These are phyloP conservation scores for Nitzschia sp. DNA, from an alignment of 108 stramenopile species.

Conservation along the genomic window DNA sequence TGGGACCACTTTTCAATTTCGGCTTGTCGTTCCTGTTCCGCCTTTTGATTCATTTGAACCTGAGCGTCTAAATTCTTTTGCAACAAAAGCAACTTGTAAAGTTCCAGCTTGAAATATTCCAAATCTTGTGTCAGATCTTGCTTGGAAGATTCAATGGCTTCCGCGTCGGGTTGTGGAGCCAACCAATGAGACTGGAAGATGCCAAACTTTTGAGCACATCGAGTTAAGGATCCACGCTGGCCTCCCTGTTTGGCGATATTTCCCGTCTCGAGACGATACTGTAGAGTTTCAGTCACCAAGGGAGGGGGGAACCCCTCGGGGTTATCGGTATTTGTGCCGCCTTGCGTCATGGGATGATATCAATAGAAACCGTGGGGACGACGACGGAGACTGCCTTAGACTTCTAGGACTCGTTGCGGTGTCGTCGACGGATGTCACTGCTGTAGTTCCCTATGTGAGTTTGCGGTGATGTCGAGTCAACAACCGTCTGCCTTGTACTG, in stretches of 20 bases:
- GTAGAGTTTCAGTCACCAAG: conserved; percentile 25
- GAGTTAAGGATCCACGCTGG: conserved; percentile 43
- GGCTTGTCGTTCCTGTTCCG: not conserved
- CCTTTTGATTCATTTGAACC: conserved; percentile 14
- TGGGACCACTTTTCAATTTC: conserved; percentile 18
- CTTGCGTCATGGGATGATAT: not conserved
- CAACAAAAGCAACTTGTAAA: conserved; percentile 34
- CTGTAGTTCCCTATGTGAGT: no score
- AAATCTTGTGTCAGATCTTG: conserved; percentile 41
- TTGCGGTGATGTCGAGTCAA: no score
- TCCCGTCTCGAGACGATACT: conserved; percentile 35
- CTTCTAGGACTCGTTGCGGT: no score
- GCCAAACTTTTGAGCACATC: conserved; percentile 43
- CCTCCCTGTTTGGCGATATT: conserved; percentile 39
- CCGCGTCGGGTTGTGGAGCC: conserved; percentile 4
- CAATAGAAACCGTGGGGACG: not conserved
- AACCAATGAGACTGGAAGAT: conserved; percentile 6
- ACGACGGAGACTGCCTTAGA: not conserved
- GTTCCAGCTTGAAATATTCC: conserved; percentile 37
- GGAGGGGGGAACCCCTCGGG: conserved; percentile 8
- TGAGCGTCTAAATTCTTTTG: conserved; percentile 26
- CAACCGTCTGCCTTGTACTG: no score
- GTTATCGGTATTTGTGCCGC: not conserved
- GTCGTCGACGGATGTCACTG: no score
- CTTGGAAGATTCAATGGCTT: conserved; percentile 33